phyloP scores from a whole-genome alignment of 116 monocot genomes.

The Dioscorea cayenensis region DNA sequence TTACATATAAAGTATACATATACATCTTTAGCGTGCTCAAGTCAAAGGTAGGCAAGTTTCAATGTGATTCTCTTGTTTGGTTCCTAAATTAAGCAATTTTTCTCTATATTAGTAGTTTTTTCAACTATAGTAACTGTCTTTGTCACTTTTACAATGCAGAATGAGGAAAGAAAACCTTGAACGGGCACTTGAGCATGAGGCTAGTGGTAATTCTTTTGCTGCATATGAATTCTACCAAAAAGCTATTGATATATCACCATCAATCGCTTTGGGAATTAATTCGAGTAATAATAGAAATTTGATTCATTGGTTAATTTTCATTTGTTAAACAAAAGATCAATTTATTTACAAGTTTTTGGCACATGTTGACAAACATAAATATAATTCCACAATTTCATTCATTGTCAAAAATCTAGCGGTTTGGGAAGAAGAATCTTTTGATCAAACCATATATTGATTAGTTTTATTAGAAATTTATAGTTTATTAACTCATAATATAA shows the following conservation, averaged over 20 bases:
- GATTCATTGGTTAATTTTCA: neutral
- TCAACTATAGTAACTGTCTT: neutral
- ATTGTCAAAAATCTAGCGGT: too few relatives aligned
- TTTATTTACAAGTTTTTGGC: too few relatives aligned
- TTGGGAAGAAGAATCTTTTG: too few relatives aligned
- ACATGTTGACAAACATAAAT: too few relatives aligned
- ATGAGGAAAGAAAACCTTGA: slow-evolving; percentile 90
- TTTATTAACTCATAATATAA: too few relatives aligned
- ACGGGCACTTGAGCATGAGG: slow-evolving; percentile 81
- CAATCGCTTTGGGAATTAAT: slow-evolving; percentile 77
- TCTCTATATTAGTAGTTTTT: neutral
- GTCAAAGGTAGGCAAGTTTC: neutral
- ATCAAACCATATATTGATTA: too few relatives aligned
- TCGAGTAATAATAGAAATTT: slow-evolving; percentile 37
- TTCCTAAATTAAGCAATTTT: neutral
- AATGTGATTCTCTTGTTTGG: neutral
- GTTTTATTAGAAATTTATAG: too few relatives aligned
- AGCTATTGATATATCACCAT: slow-evolving; percentile 94
- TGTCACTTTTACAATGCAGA: slow-evolving; percentile 25
- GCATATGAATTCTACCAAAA: slow-evolving; percentile 96
- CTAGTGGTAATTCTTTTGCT: slow-evolving; percentile 67
- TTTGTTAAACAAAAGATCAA: neutral
- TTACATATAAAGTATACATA: too few relatives aligned
- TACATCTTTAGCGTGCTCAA: too few relatives aligned
- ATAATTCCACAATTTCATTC: too few relatives aligned